These are phyloP conservation scores for Nepenthes gracilis DNA, from an alignment of 148 eudicot genomes.

Conservation along the genomic window DNA sequence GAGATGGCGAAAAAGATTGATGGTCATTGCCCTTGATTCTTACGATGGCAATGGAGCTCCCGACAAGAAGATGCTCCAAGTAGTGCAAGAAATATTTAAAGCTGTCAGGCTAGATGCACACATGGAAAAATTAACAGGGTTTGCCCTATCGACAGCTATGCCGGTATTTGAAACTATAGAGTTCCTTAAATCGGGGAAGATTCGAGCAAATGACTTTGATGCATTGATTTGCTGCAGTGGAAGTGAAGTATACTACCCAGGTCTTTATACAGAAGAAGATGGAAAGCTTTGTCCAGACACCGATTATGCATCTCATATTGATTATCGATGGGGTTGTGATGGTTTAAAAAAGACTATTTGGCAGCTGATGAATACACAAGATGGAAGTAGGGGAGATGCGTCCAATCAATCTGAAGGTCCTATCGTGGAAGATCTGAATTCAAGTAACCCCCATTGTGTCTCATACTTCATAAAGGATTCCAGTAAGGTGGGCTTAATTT, in stretches of 20 bases:
- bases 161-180: constrained; percentile 31
- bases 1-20: constrained; percentile 38
- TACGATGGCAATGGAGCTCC: constrained; percentile 50
- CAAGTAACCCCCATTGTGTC: constrained; percentile 53
- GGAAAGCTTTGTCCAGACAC: constrained; percentile 43
- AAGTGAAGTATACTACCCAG: constrained; percentile 64
- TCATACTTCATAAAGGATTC: constrained; percentile 52
- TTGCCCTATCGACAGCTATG: constrained; percentile 65
- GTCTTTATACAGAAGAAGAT: constrained; percentile 31
- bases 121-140: constrained; percentile 37
- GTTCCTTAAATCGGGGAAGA: constrained; percentile 39
- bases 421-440: constrained; percentile 36
- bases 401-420: constrained; percentile 13
- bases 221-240: constrained; percentile 71
- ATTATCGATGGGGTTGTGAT: constrained; percentile 69
- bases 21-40: constrained; percentile 61
- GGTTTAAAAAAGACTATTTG: constrained; percentile 49
- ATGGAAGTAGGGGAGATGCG: constrained; percentile 15
- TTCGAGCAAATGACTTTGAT: constrained; percentile 56
- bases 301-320: constrained; percentile 53
- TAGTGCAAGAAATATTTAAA: constrained; percentile 42
- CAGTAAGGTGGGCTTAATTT: constrained; percentile 26
- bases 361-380: constrained; percentile 40
- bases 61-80: constrained; percentile 40
- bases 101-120: constrained; percentile 44